Evolutionary conservation across 2,329 filamentous ascomycete species (phyloP), one percentile per base, ranked within the genome.

Genomic region (Pezicula radicicola): DNA sequence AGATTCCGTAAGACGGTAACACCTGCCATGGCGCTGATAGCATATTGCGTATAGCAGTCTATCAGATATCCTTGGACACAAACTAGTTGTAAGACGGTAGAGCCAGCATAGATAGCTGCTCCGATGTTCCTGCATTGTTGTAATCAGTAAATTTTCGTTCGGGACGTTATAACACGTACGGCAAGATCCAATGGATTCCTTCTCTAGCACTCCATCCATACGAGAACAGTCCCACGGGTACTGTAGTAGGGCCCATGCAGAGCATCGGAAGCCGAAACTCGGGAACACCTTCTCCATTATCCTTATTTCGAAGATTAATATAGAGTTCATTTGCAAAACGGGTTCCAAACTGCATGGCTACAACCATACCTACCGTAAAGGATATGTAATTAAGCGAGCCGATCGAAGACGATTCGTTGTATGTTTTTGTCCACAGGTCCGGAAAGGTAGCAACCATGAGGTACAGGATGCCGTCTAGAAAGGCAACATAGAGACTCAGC

Each of bases 401-500:
- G 37, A 80, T 78, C 49, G 79, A 76, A 9, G 75, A 70, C 0
- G 75, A 74, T 58, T 84, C 72, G 48, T 72, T 63, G 59, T 88
- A 88, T 15, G 72, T 68, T 0, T 62, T 55, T 1, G 63, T 71
- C 80, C 80, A 87, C 1, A 88, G 70, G 0, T 66, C 59, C 0
- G 84, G 77, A 55, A 84, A 84, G 2, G 77, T 84, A 0, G 79
- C 77, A 0, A 87, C 73, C 27, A 80, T 64, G 72, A 72, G 61
- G 55, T 81, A 83, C 2, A 82, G 58, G 41, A 79, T 75, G 2
- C 78, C 80, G 57, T 80, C 83, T 2, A 76, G 68, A 37, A 81
- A 66, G 10, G 78, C 77, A 50, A 78, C 72, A 55, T 81, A 80
- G 1, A 80, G 56, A 0, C 77, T 72, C 37, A 81, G 69, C 19